Base-by-base conservation (phyloP, 371 early-diverging fungal species). In the Actinomucor elegans region DNA sequence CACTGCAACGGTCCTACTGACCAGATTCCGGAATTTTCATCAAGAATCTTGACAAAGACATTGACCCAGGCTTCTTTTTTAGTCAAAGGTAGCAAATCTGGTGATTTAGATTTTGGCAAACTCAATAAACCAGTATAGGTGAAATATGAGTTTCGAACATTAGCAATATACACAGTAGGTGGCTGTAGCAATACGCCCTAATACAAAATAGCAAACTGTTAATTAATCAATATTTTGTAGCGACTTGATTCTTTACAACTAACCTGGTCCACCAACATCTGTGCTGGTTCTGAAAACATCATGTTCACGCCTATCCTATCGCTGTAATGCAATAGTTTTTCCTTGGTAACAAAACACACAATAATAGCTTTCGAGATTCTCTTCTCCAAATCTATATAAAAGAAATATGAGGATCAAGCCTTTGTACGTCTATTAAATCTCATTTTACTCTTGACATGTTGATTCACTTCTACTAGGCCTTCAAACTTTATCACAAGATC, bases 401-500 rank as follows among this genome's bases (percentile, higher is more conserved):
- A 8, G 15, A 47, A 15, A 20, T 20, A 46, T 15, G 9, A 28
- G 29, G 21, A 31, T 34, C 10, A 4, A 14, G 8, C 28, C n/a
- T n/a, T 24, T 17, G 4, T 29, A 10, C 17, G 1, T 3, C 10
- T 15, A n/a, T 1, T 17, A 1, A 17, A 1, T 0, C 4, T 18
- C 26, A 18, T 7, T 54, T 36, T 63, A 55, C 64, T 35, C 23
- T 59, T 66, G 8, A 43, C 36, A 10, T 31, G 47, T 18, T 31
- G 45, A 24, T 34, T 35, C 4, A 35, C 46, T 21, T 72, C 55
- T 6, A 72, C 59, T 14, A 72, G 52, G 0, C 73, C 73, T 59
- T 72, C 69, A 37, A 72, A 69, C 21, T 69, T 63, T 18, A 72
- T 60, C 6, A 69, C 54, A 15, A 72, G 46, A 23, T 66, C 67